Conservation (phyloP, 2,329 filamentous ascomycete species). For the Pyrenochaeta sp. region DNA sequence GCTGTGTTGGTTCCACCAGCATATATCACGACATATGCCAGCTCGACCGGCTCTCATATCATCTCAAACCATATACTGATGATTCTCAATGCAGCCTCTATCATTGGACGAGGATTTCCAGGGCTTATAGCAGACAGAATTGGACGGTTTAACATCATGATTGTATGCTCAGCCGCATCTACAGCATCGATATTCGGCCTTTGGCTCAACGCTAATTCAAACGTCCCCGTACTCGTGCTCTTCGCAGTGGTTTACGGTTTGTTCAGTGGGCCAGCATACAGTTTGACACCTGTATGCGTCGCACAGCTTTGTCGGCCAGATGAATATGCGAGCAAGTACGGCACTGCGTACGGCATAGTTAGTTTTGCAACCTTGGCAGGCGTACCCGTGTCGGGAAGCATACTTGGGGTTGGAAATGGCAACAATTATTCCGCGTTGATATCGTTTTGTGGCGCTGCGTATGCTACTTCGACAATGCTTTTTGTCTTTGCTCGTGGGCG, state of each 20-base stretch:
- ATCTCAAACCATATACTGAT: constrained; percentile 19
- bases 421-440: constrained; percentile 17
- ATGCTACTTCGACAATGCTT: constrained; percentile 3
- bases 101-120: constrained; percentile 39
- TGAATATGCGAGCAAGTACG: constrained; percentile 55
- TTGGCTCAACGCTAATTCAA: constrained; percentile 8
- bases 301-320: constrained; percentile 50
- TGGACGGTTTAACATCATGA: constrained; percentile 41
- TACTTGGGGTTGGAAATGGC: constrained; percentile 51
- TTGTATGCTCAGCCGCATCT: constrained; percentile 17
- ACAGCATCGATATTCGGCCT: constrained; percentile 28
- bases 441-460: constrained; percentile 7
- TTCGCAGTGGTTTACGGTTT: constrained; percentile 49
- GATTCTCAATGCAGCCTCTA: constrained; percentile 41
- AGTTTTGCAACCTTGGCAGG: constrained; percentile 59
- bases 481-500: constrained; percentile 5
- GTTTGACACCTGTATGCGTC: constrained; percentile 50
- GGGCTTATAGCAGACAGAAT: constrained; percentile 37
- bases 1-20: constrained; percentile 35
- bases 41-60: background rate
- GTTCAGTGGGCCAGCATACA: constrained; percentile 50
- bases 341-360: constrained; percentile 58
- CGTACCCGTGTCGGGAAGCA: constrained; percentile 60
- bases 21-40: constrained; percentile 38
- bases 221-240: constrained; percentile 34